Conservation (phyloP, 768 basidiomycete species). For the Lyophyllum atratum region DNA sequence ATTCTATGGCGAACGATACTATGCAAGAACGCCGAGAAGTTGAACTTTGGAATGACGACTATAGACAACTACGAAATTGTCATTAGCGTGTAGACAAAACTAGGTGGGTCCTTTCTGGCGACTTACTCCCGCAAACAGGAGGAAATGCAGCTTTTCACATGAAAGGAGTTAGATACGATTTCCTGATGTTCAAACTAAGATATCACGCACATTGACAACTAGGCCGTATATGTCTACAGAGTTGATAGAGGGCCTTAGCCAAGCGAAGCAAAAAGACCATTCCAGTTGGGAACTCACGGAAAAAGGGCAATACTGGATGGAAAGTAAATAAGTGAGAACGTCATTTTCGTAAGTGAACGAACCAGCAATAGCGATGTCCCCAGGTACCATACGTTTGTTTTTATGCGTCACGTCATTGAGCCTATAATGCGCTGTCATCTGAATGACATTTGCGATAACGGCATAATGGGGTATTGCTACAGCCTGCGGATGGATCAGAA, state of each 20-base stretch:
- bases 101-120: not conserved
- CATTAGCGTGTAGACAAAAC: not conserved
- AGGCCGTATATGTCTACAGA: slow-evolving; percentile 60
- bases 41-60: slow-evolving; percentile 69
- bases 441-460: slow-evolving; percentile 65
- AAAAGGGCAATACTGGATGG: slow-evolving; percentile 56
- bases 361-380: slow-evolving; percentile 63
- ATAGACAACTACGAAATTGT: slow-evolving; percentile 43
- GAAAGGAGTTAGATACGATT: slow-evolving; percentile 3
- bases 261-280: not conserved
- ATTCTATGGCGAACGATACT: slow-evolving; percentile 57
- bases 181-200: not conserved
- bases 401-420: slow-evolving; percentile 41
- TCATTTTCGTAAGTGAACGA: slow-evolving; percentile 19
- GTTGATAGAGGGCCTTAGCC: not conserved
- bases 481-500: slow-evolving; percentile 40
- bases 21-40: slow-evolving; percentile 52
- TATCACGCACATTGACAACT: slow-evolving; percentile 49
- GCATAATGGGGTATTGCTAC: slow-evolving; percentile 68
- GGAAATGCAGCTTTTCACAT: slow-evolving; percentile 47
- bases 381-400: slow-evolving; percentile 45
- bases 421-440: slow-evolving; percentile 54
- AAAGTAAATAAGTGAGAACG: not conserved
- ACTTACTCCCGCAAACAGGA: slow-evolving; percentile 54
- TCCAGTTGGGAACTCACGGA: slow-evolving; percentile 40